Evolutionary conservation across 225 moss, liverwort and hornwort genomes (phyloP), one percentile per base, ranked within the genome.

Genomic region (Pseudisothecium myosuroides): DNA sequence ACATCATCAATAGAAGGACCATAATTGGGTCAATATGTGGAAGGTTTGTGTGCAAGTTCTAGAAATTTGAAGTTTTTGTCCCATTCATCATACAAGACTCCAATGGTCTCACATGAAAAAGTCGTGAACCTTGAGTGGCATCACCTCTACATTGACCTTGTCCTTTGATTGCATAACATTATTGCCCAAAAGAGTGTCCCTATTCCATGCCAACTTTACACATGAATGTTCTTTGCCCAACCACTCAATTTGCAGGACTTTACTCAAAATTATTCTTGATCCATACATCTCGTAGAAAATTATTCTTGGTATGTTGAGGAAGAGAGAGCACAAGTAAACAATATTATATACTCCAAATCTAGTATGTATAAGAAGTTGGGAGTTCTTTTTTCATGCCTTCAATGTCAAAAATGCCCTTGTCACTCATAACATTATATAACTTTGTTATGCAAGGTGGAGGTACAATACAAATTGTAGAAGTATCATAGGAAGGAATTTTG

Each of bases 311-410:
- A 52, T 21, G 8, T 2, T 7, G 0, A 34, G 1, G 21, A 76
- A 21, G 12, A 31, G 1, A 73, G 5, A 47, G 11, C 32, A 49
- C 20, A 50, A 31, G 4, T 47, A 75, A 47, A 31, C 49, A 31
- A 75, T 11, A 12, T 31, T 18, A 31, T 75, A 4, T 12, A 3
- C 4, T 74, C 6, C 6, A 74, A 45, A 17, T 74, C 29, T 1
- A 29, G 1, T 1, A 2, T 29, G 6, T 1, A 12, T 31, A 19
- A 45, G 18, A 49, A 2, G 4, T 0, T 49, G 0, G 11, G 7
- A 45, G 2, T 8, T 24, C 3, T 26, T 47, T 29, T 29, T 11
- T 15, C 5, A 71, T 71, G 27, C 15, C 9, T 43, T 72, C 16
- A 17, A 75, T 34, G 13, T 50, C 1, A 0, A 10, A 34, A 11